Base-by-base conservation (phyloP, 2,329 filamentous ascomycete species). In the Dendrostoma leiphaemia region DNA sequence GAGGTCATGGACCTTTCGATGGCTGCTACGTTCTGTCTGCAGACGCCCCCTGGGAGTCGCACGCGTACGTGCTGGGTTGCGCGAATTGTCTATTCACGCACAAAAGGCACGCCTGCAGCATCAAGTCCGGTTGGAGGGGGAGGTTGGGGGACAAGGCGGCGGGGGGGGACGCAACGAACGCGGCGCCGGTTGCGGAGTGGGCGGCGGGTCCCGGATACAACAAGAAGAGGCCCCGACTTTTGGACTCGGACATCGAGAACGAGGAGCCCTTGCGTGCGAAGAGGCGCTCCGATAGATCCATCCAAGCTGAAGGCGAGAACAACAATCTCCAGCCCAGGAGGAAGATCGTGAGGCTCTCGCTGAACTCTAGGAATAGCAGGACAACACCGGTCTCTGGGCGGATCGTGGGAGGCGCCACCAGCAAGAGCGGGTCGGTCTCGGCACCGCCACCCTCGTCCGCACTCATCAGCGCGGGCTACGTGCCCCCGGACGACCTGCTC, bases 401-500 rank as follows among this genome's bases (percentile, higher is more conserved):
- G n/a, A n/a, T n/a, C n/a, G n/a, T n/a, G n/a, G n/a, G n/a, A n/a
- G n/a, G n/a, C n/a, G n/a, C n/a, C n/a, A n/a, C n/a, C n/a, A n/a
- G n/a, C n/a, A n/a, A n/a, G n/a, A n/a, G n/a, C n/a, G n/a, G n/a
- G n/a, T n/a, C n/a, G n/a, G n/a, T n/a, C n/a, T n/a, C n/a, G n/a
- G n/a, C n/a, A n/a, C n/a, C n/a, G 4, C 9, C 15, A 9, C 4
- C 55, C 8, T 40, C 43, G 3, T 51, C 63, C 9, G 48, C 61
- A 0, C 26, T 67, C 8, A 44, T 65, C 15, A 58, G 54, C 7
- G 44, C 50, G 6, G 62, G 62, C 10, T 49, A 53, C 1, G 48
- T 60, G 10, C 57, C 40, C 17, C 45, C 53, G 3, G 51, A 52
- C 4, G 59, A 63, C 1, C 43, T 60, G 2, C 60, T 70, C 7